Conservation (phyloP, 306 rosid species). For the Cicer pinnatifidum region DNA sequence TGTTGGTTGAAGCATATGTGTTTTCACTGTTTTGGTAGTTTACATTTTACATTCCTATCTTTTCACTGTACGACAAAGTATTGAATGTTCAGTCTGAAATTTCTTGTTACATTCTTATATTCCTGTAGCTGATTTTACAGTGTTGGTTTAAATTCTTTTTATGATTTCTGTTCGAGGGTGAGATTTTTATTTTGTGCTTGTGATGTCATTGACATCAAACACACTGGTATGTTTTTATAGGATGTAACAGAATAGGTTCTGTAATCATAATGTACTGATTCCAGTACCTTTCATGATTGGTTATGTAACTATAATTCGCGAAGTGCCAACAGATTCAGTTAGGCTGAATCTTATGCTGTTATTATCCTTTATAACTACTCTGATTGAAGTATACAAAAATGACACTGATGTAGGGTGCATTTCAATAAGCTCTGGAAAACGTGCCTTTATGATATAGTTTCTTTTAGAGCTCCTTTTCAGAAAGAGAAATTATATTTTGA, state of each 20-base stretch:
- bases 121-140: conserved; percentile 3
- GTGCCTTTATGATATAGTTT: not conserved
- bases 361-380: not conserved
- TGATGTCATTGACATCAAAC: not conserved
- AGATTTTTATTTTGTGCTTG: not conserved
- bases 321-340: conserved; percentile 6
- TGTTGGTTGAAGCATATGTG: not conserved
- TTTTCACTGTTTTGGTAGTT: conserved; percentile 32
- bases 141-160: not conserved
- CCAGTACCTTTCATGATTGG: not conserved
- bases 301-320: not conserved
- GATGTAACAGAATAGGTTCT: not conserved
- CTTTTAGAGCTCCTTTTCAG: conserved; percentile 8
- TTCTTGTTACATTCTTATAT: conserved; percentile 11
- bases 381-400: not conserved
- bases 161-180: not conserved
- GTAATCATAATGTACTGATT: not conserved
- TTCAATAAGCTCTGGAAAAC: not conserved
- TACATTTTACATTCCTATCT: not conserved
- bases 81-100: conserved; percentile 20
- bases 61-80: not conserved
- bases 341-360: not conserved
- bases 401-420: conserved; percentile 5
- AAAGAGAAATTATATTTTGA: not conserved
- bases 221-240: conserved; percentile 6